A percentile compares a stretch with the other conserved stretches of the same genome.
Evolutionary conservation across 257 asterid genomes (phyloP).

Genomic region (Solanum infundibuliforme): DNA sequence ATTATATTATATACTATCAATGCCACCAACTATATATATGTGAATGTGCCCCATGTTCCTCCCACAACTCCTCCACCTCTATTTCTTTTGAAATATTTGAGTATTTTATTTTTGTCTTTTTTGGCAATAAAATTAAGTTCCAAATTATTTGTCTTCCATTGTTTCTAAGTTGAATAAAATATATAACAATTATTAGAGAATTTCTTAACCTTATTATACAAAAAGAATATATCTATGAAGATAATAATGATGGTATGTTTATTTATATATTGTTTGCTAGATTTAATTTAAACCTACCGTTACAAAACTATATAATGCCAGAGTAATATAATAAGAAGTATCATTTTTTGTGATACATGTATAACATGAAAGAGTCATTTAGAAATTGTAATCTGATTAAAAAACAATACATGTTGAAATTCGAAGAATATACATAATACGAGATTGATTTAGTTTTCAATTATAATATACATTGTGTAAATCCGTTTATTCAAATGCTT

Average conservation of each 20-base stretch:
- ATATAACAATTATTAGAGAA: neutral
- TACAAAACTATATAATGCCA: neutral
- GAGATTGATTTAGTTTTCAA: neutral
- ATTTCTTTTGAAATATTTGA: neutral
- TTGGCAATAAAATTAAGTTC: neutral
- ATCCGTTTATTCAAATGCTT: neutral
- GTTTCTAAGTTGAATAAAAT: neutral
- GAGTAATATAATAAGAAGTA: neutral
- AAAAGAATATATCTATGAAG: neutral
- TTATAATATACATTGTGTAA: neutral
- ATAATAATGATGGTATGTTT: neutral
- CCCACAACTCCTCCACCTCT: neutral
- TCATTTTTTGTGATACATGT: neutral
- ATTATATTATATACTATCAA: neutral
- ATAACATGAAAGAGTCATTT: neutral
- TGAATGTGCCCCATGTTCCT: slow-evolving; percentile 40
- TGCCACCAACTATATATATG: neutral
- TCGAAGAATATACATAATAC: neutral
- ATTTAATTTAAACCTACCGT: neutral
- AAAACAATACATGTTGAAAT: neutral
- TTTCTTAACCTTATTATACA: neutral
- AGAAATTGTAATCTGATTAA: fast-evolving
- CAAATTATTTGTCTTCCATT: neutral
- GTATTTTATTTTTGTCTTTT: neutral
- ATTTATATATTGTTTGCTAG: neutral